phyloP scores from a whole-genome alignment of 139 green algal genomes.

The Coccomyxa sp. region DNA sequence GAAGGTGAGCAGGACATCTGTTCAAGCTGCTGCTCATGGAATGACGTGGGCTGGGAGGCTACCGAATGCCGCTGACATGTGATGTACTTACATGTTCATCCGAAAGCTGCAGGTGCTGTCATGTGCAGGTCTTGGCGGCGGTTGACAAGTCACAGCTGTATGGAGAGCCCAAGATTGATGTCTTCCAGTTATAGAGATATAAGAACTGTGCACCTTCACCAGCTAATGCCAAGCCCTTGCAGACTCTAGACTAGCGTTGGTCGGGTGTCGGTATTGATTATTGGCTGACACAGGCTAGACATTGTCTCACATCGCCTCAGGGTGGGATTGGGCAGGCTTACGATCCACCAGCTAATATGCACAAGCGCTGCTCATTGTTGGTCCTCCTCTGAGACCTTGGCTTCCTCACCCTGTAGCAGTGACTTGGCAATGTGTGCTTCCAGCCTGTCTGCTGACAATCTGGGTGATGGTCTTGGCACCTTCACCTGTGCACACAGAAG shows the following conservation, averaged over 20 bases:
- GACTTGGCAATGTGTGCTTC: background rate
- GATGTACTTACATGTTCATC: background rate
- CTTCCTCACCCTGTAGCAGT: background rate
- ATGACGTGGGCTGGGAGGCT: background rate
- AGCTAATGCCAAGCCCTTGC: background rate
- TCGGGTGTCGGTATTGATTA: no score
- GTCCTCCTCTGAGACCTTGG: no score
- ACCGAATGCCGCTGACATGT: background rate
- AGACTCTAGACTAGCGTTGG: no score
- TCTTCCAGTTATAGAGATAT: constrained; percentile 37
- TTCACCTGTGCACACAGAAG: background rate
- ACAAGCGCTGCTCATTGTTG: no score
- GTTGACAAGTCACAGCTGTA: constrained; percentile 61
- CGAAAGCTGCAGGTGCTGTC: background rate
- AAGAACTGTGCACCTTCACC: background rate
- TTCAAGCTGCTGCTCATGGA: background rate
- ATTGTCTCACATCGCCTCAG: no score
- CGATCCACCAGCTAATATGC: no score
- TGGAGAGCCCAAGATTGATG: constrained; percentile 41
- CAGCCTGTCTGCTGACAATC: background rate
- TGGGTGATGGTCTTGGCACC: background rate
- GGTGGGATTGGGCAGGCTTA: no score
- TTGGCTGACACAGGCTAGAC: no score
- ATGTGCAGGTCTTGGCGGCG: constrained; percentile 48
- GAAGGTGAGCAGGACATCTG: constrained; percentile 39